Evolutionary conservation across 2,329 filamentous ascomycete species (phyloP), one percentile per base, ranked within the genome.

Genomic region (Sporothrix sp.): DNA sequence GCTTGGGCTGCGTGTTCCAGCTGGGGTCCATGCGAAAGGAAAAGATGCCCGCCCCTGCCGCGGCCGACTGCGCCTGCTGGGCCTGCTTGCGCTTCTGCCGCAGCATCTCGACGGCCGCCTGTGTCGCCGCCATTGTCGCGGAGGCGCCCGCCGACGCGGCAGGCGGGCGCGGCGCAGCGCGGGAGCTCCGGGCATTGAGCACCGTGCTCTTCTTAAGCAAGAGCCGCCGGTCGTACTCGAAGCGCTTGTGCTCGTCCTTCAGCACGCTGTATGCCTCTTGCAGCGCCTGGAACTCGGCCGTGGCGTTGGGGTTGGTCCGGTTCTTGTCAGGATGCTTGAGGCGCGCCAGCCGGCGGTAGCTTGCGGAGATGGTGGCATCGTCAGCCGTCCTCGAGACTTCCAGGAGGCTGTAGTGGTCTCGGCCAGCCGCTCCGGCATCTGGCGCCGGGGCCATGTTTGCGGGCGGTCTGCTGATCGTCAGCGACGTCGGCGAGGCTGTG

Each of bases 241-340:
- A 23, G 2, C 58, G 56, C 28, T 38, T 35, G 3, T 20, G 7
- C 2, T 50, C 40, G 25, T 61, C 56, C 3, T 28, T 54, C 14
- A 61, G 51, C 3, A 57, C 52, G 1, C 56, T 56, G 45, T 59
- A 60, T 0, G 58, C 60, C 1, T 57, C 51, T 20, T 60, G 54
- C 3, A 61, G 48, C 52, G 55, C 50, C 33, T 62, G 58, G 21
- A 61, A 62, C 9, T 55, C 55, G 1, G 56, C 54, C 2, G 61
- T 61, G 4, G 61, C 60, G 5, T 56, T 37, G 1, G 57, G 55
- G 11, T 61, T 59, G 8, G 38, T 33, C 0, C 28, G 52, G 30
- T 59, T 59, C 45, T 61, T 60, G 54, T 61, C 60, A 0, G 61
- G 59, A 23, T 61, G 59, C 32, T 46, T 56, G 32, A 57, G 37